Conservation (phyloP, 495 filamentous ascomycete genomes). For the Aspergillus avenaceus region DNA sequence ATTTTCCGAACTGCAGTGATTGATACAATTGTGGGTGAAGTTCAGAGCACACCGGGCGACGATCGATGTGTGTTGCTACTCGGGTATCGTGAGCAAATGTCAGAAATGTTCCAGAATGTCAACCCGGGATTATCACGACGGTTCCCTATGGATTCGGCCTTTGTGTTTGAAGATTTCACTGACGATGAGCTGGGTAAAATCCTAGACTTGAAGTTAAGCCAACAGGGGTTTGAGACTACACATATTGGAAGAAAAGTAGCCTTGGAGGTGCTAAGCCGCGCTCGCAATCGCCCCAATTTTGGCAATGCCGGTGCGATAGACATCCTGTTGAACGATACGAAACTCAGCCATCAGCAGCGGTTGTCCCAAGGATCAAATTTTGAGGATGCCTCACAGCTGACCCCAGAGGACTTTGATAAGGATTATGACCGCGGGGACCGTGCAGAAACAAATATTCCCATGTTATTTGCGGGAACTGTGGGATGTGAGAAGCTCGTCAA, state of each 20-base stretch:
- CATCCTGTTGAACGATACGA: slow-evolving; percentile 57
- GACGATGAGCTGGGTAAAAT: slow-evolving; percentile 55
- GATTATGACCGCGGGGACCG: slow-evolving; percentile 55
- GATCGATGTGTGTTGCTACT: slow-evolving; percentile 75
- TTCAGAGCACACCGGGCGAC: slow-evolving; percentile 72
- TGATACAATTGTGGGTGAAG: slow-evolving; percentile 79
- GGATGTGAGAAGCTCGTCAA: slow-evolving; percentile 61
- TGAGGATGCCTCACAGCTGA: slow-evolving; percentile 23
- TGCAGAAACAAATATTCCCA: slow-evolving; percentile 46
- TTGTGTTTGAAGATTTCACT: slow-evolving; percentile 68
- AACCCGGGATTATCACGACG: slow-evolving; percentile 71
- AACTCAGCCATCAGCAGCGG: slow-evolving; percentile 53
- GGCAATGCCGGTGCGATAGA: slow-evolving; percentile 61
- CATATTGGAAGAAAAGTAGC: slow-evolving; percentile 33
- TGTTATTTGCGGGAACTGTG: slow-evolving; percentile 62
- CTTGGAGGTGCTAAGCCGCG: slow-evolving; percentile 36
- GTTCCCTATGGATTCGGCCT: slow-evolving; percentile 62
- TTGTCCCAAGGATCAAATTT: slow-evolving; percentile 5
- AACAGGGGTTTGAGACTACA: slow-evolving; percentile 41
- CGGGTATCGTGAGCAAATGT: slow-evolving; percentile 76
- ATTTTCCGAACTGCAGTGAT: slow-evolving; percentile 61
- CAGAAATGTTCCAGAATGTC: slow-evolving; percentile 72
- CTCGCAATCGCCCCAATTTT: slow-evolving; percentile 46
- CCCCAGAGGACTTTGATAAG: slow-evolving; percentile 64
- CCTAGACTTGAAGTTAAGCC: slow-evolving; percentile 47